A percentile compares a stretch with the other conserved stretches of the same genome.
Conservation (phyloP, 2,329 filamentous ascomycete genomes). For the Erysiphe pulchra region DNA sequence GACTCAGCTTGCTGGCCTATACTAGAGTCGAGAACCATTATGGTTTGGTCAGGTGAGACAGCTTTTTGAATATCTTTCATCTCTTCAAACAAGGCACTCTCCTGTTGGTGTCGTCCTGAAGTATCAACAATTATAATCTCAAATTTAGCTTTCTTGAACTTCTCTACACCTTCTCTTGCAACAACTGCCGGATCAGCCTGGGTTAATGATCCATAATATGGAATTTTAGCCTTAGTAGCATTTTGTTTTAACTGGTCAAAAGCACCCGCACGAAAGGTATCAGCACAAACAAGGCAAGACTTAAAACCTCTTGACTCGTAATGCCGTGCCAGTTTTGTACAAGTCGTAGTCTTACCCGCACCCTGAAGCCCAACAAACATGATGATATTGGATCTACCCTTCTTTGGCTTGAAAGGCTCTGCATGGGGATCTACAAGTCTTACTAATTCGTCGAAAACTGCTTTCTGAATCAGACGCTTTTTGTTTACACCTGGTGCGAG, state of each 20-base stretch:
- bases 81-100: conserved; percentile 83
- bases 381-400: conserved; percentile 86
- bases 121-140: conserved; percentile 98
- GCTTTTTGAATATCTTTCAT: conserved; percentile 93
- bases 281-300: conserved; percentile 81
- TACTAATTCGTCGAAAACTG: conserved; percentile 91
- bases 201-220: conserved; percentile 89
- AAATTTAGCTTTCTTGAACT: conserved; percentile 97
- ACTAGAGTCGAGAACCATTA: conserved; percentile 90
- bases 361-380: conserved; percentile 99
- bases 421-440: conserved; percentile 86
- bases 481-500: conserved; percentile 83
- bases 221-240: conserved; percentile 94
- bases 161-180: conserved; percentile 83
- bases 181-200: conserved; percentile 90
- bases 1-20: conserved; percentile 92
- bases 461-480: conserved; percentile 92
- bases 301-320: conserved; percentile 88
- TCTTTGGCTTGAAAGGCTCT: conserved; percentile 90
- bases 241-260: conserved; percentile 99
- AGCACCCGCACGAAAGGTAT: conserved; percentile 93
- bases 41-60: conserved; percentile 80
- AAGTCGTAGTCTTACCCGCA: conserved; percentile 93
- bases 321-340: conserved; percentile 86
- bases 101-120: conserved; percentile 79